These are phyloP conservation scores for Quercus suber DNA, from an alignment of 306 rosid genomes.

Conservation along the genomic window DNA sequence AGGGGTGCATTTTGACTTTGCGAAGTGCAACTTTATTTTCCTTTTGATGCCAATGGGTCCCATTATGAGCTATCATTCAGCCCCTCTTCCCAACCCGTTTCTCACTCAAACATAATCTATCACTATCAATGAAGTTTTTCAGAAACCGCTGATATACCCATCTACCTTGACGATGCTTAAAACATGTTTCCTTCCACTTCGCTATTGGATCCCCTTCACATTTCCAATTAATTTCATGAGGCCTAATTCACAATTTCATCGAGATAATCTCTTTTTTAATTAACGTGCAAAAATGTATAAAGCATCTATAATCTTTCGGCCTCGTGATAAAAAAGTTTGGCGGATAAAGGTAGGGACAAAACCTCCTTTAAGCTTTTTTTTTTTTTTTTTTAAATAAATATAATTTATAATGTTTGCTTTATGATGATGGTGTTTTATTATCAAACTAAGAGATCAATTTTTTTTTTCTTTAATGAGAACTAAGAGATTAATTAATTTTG, in stretches of 20 bases:
- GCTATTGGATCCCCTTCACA: not conserved
- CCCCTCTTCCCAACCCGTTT: conserved; percentile 34
- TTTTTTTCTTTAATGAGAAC: too few species aligned
- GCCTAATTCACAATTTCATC: not conserved
- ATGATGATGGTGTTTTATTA: too few species aligned
- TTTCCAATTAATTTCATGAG: not conserved
- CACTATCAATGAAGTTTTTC: conserved; percentile 12
- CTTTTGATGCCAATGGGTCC: conserved; percentile 31
- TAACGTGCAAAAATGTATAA: not conserved
- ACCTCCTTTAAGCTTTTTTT: too few species aligned
- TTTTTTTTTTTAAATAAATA: too few species aligned
- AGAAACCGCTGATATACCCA: conserved; percentile 6
- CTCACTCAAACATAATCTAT: conserved; percentile 24
- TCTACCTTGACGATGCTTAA: not conserved
- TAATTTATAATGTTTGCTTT: too few species aligned
- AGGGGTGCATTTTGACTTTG: conserved; percentile 33
- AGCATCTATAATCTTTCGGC: not conserved
- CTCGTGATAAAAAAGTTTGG: not conserved
- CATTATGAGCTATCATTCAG: conserved; percentile 30
- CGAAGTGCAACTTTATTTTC: conserved; percentile 12
- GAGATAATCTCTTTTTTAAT: not conserved
- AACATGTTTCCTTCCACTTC: not conserved
- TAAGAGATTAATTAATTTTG: too few species aligned
- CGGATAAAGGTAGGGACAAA: too few species aligned
- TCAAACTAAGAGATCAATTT: too few species aligned